phyloP scores from a whole-genome alignment of 805 yeast genomes.

The Hanseniaspora clermontiae region DNA sequence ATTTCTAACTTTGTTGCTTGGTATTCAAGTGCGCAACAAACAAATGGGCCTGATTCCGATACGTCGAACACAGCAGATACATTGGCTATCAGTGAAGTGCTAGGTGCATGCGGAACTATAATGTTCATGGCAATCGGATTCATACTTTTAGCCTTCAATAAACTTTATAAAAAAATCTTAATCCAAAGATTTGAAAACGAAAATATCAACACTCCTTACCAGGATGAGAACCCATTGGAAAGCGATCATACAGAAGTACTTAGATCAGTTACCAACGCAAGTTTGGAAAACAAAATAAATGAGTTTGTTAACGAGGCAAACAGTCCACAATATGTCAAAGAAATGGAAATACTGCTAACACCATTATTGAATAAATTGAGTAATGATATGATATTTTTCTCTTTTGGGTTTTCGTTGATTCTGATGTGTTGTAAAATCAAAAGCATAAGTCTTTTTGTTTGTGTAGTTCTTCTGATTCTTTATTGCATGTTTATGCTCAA shows the following conservation, averaged over 20 bases:
- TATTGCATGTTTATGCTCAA: slow-evolving; percentile 20
- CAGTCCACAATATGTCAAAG: background rate
- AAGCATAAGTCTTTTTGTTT: slow-evolving; percentile 21
- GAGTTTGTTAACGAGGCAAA: background rate
- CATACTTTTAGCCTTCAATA: slow-evolving; percentile 18
- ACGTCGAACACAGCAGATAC: slow-evolving; percentile 17
- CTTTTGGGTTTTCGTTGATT: slow-evolving; percentile 21
- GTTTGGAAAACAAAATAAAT: background rate
- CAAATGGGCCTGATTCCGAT: slow-evolving; percentile 4
- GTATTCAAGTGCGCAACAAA: slow-evolving; percentile 16
- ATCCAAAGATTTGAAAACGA: slow-evolving; percentile 1
- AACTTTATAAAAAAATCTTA: slow-evolving; percentile 18
- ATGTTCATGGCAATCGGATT: slow-evolving; percentile 28
- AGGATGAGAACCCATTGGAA: slow-evolving; percentile 17
- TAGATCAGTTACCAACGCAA: background rate
- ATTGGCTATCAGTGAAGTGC: slow-evolving; percentile 28
- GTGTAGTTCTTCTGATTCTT: slow-evolving; percentile 21
- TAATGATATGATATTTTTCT: slow-evolving; percentile 22
- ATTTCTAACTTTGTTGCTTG: slow-evolving; percentile 29
- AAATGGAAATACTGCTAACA: background rate
- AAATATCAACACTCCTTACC: slow-evolving; percentile 14
- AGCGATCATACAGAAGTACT: background rate
- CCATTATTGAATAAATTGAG: slow-evolving; percentile 14
- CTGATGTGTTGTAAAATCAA: slow-evolving; percentile 20
- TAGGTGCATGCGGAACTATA: slow-evolving; percentile 30